Percentiles rank a stretch among this genome's conserved stretches.
These are phyloP conservation scores for Yamadazyma conglobata DNA, from an alignment of 1,139 yeast genomes.

Conservation along the genomic window DNA sequence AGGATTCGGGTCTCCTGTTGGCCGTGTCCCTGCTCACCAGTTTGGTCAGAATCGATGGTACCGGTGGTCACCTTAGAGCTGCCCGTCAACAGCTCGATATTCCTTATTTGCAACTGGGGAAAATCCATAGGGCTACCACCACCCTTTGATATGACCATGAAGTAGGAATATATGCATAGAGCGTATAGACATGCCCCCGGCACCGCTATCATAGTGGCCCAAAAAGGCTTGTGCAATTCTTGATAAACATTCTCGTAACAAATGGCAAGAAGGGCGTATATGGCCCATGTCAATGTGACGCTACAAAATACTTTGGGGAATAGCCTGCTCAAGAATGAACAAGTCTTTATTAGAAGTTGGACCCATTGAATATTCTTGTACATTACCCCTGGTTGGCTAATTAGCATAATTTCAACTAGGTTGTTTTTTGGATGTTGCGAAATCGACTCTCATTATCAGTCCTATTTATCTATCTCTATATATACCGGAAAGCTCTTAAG, in stretches of 20 bases:
- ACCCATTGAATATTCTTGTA: conserved; percentile 16
- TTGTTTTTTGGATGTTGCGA: conserved; percentile 2
- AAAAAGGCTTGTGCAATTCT: conserved; percentile 9
- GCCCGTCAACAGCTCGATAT: conserved; percentile 12
- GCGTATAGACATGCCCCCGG: conserved; percentile 20
- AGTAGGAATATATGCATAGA: conserved; percentile 44
- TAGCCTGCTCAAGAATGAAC: conserved; percentile 47
- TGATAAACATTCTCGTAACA: conserved; percentile 18
- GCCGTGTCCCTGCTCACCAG: neutral
- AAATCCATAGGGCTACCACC: conserved; percentile 61
- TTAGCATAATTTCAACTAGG: conserved; percentile 20
- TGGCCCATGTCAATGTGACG: conserved; percentile 55
- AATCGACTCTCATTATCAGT: no score
- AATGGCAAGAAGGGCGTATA: conserved; percentile 35
- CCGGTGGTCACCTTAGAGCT: neutral
- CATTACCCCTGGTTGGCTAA: conserved; percentile 22
- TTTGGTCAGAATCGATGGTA: neutral
- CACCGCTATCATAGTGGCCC: conserved; percentile 15
- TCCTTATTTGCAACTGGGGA: conserved; percentile 19
- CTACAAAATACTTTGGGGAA: conserved; percentile 63
- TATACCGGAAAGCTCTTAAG: no score
- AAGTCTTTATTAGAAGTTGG: conserved; percentile 21
- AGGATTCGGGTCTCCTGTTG: neutral
- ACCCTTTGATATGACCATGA: conserved; percentile 52
- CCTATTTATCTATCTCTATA: neutral